Percentiles rank a stretch among this genome's conserved stretches.
phyloP scores from a whole-genome alignment of 2,329 filamentous ascomycete genomes.

The Alternaria infectoria region DNA sequence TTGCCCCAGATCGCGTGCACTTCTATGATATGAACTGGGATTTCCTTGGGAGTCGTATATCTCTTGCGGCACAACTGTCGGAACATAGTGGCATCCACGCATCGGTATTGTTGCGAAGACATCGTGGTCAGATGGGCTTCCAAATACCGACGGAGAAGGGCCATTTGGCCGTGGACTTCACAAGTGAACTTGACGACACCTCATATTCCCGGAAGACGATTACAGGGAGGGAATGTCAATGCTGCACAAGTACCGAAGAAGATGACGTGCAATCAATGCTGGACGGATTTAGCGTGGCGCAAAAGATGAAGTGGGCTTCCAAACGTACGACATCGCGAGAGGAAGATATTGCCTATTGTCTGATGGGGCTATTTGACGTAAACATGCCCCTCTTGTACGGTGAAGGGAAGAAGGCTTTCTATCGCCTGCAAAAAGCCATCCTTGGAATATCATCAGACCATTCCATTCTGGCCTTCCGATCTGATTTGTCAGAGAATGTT shows the following conservation, averaged over 20 bases:
- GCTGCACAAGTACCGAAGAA: background rate
- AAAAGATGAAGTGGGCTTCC: background rate
- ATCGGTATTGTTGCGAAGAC: background rate
- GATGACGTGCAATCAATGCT: background rate
- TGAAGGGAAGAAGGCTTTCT: slow-evolving; percentile 29
- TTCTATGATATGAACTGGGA: slow-evolving; percentile 14
- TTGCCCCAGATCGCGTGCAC: slow-evolving; percentile 14
- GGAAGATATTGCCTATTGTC: slow-evolving; percentile 25
- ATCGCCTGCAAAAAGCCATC: slow-evolving; percentile 24
- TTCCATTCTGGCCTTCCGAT: background rate
- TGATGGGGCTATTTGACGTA: slow-evolving; percentile 27
- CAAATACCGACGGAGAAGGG: background rate
- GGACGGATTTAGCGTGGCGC: background rate
- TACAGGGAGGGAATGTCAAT: background rate
- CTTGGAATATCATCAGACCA: background rate
- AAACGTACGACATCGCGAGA: slow-evolving; percentile 7
- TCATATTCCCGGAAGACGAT: background rate
- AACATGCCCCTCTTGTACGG: slow-evolving; percentile 31
- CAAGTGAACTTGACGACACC: too few relatives aligned
- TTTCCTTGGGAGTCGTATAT: slow-evolving; percentile 15
- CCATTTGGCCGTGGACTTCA: too few relatives aligned
- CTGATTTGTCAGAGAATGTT: background rate
- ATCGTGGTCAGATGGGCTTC: background rate
- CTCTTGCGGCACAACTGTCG: background rate
- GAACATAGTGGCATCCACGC: background rate